Conservation (phyloP, 2,329 filamentous ascomycete species). For the Tolypocladium sp. region DNA sequence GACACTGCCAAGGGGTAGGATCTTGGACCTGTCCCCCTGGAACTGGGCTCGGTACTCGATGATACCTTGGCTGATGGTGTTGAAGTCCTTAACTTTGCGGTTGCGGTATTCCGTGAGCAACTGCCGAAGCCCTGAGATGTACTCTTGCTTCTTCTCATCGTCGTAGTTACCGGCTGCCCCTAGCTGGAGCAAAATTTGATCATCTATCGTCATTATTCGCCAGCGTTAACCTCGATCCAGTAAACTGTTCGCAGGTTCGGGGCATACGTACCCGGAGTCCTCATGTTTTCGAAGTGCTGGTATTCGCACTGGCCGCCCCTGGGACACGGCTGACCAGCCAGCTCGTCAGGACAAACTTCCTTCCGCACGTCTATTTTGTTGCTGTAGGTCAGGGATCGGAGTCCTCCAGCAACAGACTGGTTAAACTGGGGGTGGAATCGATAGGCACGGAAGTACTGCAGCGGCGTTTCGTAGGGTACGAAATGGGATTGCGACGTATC, state of each 20-base stretch:
- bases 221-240: conserved; percentile 31
- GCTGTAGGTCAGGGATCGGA: conserved; percentile 87
- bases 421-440: conserved; percentile 78
- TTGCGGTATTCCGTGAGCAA: conserved; percentile 51
- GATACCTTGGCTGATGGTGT: conserved; percentile 57
- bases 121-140: conserved; percentile 52
- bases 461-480: conserved; percentile 69
- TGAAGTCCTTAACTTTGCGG: conserved; percentile 55
- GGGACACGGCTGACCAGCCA: conserved; percentile 58
- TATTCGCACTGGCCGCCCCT: conserved; percentile 63
- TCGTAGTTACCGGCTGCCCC: conserved; percentile 57
- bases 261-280: conserved; percentile 26
- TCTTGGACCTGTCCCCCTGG: conserved; percentile 53
- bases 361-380: conserved; percentile 73
- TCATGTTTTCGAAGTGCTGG: conserved; percentile 60
- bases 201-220: conserved; percentile 47
- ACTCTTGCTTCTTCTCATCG: conserved; percentile 50
- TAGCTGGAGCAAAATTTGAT: conserved; percentile 63
- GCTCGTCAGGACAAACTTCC: conserved; percentile 68
- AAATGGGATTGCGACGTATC: conserved; percentile 14
- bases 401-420: conserved; percentile 61
- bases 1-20: conserved; percentile 48
- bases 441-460: conserved; percentile 77
- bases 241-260: conserved; percentile 5
- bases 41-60: conserved; percentile 58